Evolutionary conservation across 257 asterid genomes (phyloP), one percentile per base, ranked within the genome.

Genomic region (Henckelia pumila): DNA sequence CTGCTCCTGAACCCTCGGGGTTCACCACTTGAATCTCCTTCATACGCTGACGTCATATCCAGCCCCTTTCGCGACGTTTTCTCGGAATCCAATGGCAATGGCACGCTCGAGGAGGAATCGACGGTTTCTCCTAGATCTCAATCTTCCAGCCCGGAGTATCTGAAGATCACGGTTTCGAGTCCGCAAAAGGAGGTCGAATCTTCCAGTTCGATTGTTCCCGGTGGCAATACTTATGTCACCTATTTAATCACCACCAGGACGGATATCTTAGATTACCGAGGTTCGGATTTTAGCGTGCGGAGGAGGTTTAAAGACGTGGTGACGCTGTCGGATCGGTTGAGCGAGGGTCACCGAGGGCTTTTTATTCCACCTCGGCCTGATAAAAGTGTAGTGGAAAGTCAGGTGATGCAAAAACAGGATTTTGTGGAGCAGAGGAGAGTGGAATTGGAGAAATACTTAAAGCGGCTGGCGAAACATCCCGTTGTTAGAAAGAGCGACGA

Each of bases 401-500:
- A 94, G 79, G 95, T 94, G 53, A 94, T 91, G 99, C 96, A 94
- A 78, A 91, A 91, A 82, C 97, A 88, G 76, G 99, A 94, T 1
- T 91, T 94, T 72, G 93, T 91, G 72, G 99, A 91, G 84, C 99
- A 91, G 86, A 84, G 99, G 84, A 87, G 97, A 66, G 79, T 80
- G 64, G 93, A 87, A 52, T 57, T 94, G 85, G 98, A 94, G 85
- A 89, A 84, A 83, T 94, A 87, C 80, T 71, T 94, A 81, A 81
- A 83, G 71, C 72, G 95, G 78, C 86, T 94, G 21, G 89, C 97
- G 0, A 71, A 23, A 71, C 99, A 94, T 80, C 97, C 96, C 3
- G 71, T 86, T 75, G 73, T 94, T 30, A 83, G 64, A 82, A 91
- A 85, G 78, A 85, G 96, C 59, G 97, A 91, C 49, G 99, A 91